Conservation (phyloP, 495 filamentous ascomycete species). For the Xylaria acuta region DNA sequence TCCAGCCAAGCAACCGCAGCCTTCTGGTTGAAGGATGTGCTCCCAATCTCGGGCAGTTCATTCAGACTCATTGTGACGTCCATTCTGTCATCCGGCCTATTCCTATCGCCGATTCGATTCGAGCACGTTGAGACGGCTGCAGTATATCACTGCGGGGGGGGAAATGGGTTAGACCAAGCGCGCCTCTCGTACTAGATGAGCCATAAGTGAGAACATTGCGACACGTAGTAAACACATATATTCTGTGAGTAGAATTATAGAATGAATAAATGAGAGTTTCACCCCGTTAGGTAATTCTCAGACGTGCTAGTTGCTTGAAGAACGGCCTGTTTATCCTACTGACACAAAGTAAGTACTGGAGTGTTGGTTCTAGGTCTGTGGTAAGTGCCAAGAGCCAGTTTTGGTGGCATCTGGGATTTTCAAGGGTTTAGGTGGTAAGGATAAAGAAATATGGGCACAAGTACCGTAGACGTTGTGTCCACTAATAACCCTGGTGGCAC, state of each 20-base stretch:
- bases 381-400: constrained; percentile 19
- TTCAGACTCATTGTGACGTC: constrained; percentile 28
- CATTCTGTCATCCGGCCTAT: not conserved
- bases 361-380: not conserved
- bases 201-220: constrained; percentile 11
- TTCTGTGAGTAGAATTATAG: not conserved
- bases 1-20: constrained; percentile 47
- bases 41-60: constrained; percentile 30
- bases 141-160: not conserved
- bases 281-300: not conserved
- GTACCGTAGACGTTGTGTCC: too few species aligned
- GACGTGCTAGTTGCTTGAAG: not conserved
- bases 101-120: not conserved
- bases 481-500: not conserved
- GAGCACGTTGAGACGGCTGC: not conserved
- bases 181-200: not conserved
- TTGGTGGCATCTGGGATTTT: constrained; percentile 27
- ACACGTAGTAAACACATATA: not conserved
- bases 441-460: not conserved
- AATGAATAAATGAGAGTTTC: not conserved
- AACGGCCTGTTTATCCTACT: not conserved
- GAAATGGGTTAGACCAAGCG: not conserved
- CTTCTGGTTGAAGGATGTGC: constrained; percentile 40
- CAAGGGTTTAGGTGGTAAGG: constrained; percentile 7
- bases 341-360: not conserved